Percentiles rank a stretch among this genome's conserved stretches.
phyloP scores from a whole-genome alignment of 208 protist genomes.

The Acanthamoeba healyi region DNA sequence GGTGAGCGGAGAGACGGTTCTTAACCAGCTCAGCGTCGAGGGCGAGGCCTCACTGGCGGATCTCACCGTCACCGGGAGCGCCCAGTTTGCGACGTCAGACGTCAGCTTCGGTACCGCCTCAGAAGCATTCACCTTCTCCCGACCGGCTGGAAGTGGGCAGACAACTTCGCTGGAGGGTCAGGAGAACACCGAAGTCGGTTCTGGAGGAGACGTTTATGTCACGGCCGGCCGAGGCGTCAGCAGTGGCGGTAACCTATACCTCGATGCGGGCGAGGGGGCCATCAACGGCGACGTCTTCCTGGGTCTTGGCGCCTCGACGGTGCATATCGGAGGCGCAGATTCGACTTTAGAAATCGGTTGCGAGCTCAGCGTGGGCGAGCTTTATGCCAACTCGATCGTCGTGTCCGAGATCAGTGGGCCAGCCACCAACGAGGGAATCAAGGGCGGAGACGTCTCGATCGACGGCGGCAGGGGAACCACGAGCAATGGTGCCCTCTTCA shows the following conservation, averaged over 20 bases:
- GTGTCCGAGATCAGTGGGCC: not conserved
- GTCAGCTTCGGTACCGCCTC: not conserved
- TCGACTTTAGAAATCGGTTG: not conserved
- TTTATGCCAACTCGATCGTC: not conserved
- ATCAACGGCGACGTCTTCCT: constrained; percentile 14
- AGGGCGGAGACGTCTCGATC: not conserved
- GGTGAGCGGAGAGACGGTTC: not conserved
- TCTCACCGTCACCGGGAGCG: not conserved
- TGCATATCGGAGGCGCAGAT: not conserved
- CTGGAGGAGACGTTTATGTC: not conserved
- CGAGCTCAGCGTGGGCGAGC: not conserved
- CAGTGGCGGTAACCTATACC: not conserved
- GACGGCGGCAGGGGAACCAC: not conserved
- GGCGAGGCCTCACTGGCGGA: not conserved
- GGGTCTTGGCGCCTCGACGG: not conserved
- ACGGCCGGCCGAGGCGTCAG: not conserved
- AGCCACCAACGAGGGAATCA: not conserved
- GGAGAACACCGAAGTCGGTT: not conserved
- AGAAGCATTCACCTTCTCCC: constrained; percentile 33
- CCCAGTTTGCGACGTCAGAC: not conserved
- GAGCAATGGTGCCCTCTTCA: not conserved
- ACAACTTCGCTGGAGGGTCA: constrained; percentile 4
- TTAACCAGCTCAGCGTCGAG: not conserved
- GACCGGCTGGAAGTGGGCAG: not conserved
- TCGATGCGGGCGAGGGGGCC: not conserved